phyloP scores from a whole-genome alignment of 192 early-diverging fungal species.

The Coemansia sp. region DNA sequence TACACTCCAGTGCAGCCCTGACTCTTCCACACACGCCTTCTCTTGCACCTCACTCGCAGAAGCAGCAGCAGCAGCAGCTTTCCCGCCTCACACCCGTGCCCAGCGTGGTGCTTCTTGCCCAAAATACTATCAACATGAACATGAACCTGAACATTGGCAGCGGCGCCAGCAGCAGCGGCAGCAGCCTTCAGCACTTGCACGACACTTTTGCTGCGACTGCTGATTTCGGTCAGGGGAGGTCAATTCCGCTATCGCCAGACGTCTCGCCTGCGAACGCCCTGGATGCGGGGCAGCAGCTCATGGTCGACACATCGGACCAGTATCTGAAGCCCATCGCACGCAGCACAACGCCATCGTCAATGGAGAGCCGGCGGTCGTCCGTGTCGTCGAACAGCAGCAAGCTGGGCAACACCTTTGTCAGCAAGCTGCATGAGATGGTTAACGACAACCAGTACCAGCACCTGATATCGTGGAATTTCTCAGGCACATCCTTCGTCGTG shows the following conservation, averaged over 20 bases:
- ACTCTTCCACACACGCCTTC: not conserved
- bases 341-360: conserved; percentile 51
- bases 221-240: conserved; percentile 27
- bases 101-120: not conserved
- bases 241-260: conserved; percentile 50
- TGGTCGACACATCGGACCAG: conserved; percentile 52
- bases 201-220: conserved; percentile 27
- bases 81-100: not conserved
- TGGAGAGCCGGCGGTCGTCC: conserved; percentile 51
- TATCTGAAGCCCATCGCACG: conserved; percentile 51
- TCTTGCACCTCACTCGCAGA: not conserved
- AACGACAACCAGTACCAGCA: conserved; percentile 82
- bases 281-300: conserved; percentile 41
- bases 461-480: conserved; percentile 86
- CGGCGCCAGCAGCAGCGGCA: conserved; percentile 13
- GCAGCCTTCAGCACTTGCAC: conserved; percentile 44
- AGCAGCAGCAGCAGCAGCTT: not conserved
- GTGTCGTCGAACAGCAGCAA: conserved; percentile 49
- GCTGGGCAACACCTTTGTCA: conserved; percentile 60
- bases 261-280: conserved; percentile 22
- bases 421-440: conserved; percentile 75
- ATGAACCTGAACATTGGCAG: conserved; percentile 21
- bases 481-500: conserved; percentile 85
- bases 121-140: conserved; percentile 12
- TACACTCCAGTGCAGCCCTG: not conserved